A percentile compares a stretch with the other conserved stretches of the same genome.
phyloP scores from a whole-genome alignment of 1,139 yeast species.

The Eremothecium sinecaudum region DNA sequence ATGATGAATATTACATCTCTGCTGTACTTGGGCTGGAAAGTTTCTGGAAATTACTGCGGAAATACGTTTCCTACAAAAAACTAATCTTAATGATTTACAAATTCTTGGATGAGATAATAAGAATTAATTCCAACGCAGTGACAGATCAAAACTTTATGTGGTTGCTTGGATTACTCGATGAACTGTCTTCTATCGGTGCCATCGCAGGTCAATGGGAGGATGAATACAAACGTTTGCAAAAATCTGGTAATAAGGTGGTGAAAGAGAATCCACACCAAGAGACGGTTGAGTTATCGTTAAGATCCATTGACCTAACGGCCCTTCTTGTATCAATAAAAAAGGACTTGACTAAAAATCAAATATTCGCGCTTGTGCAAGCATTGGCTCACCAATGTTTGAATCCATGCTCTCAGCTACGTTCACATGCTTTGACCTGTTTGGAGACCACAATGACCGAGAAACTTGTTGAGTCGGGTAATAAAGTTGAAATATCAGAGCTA shows the following conservation, averaged over 20 bases:
- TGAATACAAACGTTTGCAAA: constrained; percentile 39
- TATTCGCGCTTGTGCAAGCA: constrained; percentile 61
- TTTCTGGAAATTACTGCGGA: constrained; percentile 57
- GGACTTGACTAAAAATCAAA: constrained; percentile 26
- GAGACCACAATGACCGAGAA: constrained; percentile 38
- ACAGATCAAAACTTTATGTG: constrained; percentile 48
- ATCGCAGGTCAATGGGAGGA: constrained; percentile 71
- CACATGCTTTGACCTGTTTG: constrained; percentile 50
- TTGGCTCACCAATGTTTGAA: constrained; percentile 82
- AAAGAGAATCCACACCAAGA: constrained; percentile 44
- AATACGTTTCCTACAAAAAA: constrained; percentile 46
- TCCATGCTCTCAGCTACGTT: constrained; percentile 70
- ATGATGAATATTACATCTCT: constrained; percentile 42
- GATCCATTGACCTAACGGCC: constrained; percentile 53
- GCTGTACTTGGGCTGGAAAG: constrained; percentile 38
- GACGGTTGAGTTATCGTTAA: constrained; percentile 48
- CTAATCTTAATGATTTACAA: constrained; percentile 43
- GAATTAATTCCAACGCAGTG: constrained; percentile 35
- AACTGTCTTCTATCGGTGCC: constrained; percentile 74
- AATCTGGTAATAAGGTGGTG: constrained; percentile 36
- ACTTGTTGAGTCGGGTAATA: constrained; percentile 26
- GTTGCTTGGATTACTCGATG: constrained; percentile 64
- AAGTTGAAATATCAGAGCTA: constrained; percentile 43
- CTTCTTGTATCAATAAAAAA: constrained; percentile 33
- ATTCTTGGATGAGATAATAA: constrained; percentile 41